A percentile compares a stretch with the other conserved stretches of the same genome.
These are phyloP conservation scores for Nicotiana rustica DNA, from an alignment of 305 asterid genomes.

Conservation along the genomic window DNA sequence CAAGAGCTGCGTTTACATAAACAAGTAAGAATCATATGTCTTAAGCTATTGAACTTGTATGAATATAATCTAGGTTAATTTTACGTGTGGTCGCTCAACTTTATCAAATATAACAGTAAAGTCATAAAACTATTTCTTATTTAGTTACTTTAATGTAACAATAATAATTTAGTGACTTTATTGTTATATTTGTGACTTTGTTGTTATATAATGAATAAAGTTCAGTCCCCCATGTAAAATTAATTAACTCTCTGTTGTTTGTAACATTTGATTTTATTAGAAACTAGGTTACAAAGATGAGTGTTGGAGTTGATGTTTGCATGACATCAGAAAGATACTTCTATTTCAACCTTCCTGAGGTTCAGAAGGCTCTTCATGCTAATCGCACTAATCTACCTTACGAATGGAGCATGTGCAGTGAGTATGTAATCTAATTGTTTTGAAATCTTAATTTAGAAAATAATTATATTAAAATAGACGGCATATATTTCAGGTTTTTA, in stretches of 20 bases:
- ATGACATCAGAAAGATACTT: constrained; percentile 41
- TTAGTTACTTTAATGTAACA: no score
- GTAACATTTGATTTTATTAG: background rate
- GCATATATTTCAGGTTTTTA: background rate
- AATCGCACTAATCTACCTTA: constrained; percentile 49
- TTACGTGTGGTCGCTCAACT: no score
- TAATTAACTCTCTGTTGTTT: background rate
- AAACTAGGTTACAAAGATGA: constrained; percentile 44
- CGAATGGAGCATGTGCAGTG: constrained; percentile 49
- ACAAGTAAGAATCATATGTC: constrained; percentile 31
- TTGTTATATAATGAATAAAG: no score
- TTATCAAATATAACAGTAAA: no score
- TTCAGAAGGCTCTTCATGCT: constrained; percentile 56
- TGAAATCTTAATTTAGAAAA: background rate
- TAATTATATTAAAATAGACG: background rate
- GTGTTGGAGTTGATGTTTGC: constrained; percentile 52
- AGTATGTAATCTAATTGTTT: constrained; percentile 18
- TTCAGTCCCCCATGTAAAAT: background rate
- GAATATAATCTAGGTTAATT: background rate
- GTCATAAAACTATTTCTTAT: no score
- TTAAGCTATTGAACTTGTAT: background rate
- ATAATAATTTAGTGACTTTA: no score
- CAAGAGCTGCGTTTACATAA: constrained; percentile 50
- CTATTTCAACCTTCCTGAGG: constrained; percentile 51
- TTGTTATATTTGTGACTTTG: no score